Conservation (phyloP, 139 green algal genomes). For the Haematococcus lacustris region DNA sequence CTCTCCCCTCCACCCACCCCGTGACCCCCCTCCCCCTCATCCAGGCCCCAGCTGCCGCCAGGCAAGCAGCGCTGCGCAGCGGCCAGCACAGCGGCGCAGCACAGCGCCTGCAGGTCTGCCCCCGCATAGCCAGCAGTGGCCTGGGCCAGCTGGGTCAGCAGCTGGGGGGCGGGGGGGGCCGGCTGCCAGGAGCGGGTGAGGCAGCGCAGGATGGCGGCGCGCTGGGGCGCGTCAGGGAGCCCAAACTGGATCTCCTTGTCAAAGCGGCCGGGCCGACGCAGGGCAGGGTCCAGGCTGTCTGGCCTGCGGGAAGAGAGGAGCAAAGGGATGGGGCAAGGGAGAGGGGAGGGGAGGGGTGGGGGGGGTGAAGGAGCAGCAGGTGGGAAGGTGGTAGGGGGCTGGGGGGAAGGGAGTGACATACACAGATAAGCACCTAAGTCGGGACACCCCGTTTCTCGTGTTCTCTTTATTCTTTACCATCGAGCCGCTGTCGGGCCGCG, state of each 20-base stretch:
- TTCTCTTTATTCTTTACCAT: too few relatives aligned
- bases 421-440: too few relatives aligned
- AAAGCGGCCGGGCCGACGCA: slow-evolving; percentile 68
- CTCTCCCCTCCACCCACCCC: too few relatives aligned
- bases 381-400: too few relatives aligned
- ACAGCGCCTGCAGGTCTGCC: slow-evolving; percentile 66
- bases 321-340: not conserved
- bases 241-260: slow-evolving; percentile 59
- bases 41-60: too few relatives aligned
- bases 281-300: slow-evolving; percentile 61
- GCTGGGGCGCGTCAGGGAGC: slow-evolving; percentile 28
- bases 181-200: slow-evolving; percentile 33
- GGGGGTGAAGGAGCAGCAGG: not conserved
- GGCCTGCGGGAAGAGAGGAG: slow-evolving; percentile 37
- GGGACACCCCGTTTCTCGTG: too few relatives aligned
- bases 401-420: too few relatives aligned
- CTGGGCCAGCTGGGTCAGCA: slow-evolving; percentile 15
- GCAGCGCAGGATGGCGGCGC: slow-evolving; percentile 38
- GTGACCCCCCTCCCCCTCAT: too few relatives aligned
- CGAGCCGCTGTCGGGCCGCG: too few relatives aligned
- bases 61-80: slow-evolving; percentile 19
- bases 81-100: slow-evolving; percentile 48
- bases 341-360: not conserved
- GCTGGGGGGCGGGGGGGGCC: slow-evolving; percentile 6
- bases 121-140: slow-evolving; percentile 28